These are phyloP conservation scores for Selaginella moellendorffii DNA, from an alignment of 75 land plant genomes.

Conservation along the genomic window DNA sequence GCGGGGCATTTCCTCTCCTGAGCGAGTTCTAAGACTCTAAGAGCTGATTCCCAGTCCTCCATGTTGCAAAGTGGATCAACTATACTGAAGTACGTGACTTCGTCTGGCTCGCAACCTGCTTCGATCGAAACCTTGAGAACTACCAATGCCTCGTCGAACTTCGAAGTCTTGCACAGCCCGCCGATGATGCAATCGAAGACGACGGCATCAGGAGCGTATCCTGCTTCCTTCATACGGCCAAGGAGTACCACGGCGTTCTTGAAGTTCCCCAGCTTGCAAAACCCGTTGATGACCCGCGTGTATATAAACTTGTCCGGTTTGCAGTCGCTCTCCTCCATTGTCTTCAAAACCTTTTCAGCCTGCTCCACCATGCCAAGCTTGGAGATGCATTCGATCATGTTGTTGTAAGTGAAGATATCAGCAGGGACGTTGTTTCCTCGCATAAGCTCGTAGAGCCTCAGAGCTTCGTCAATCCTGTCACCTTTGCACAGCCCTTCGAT, in stretches of 20 bases:
- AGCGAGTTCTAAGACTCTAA: neutral
- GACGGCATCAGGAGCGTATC: constrained; percentile 24
- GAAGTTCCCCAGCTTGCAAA: neutral
- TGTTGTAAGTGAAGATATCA: neutral
- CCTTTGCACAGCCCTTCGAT: neutral
- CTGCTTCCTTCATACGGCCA: constrained; percentile 20
- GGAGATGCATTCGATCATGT: neutral
- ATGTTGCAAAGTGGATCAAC: neutral
- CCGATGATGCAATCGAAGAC: constrained; percentile 25
- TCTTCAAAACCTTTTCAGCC: neutral
- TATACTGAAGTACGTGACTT: neutral
- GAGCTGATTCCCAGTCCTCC: neutral
- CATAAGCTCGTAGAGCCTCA: neutral
- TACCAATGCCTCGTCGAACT: neutral
- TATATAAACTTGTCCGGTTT: neutral
- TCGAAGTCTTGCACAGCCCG: neutral
- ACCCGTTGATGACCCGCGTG: neutral
- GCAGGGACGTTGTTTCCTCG: neutral
- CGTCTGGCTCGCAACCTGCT: neutral
- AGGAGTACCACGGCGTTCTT: neutral
- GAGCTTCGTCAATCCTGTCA: neutral
- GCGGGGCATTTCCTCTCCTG: neutral
- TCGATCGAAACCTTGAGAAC: neutral
- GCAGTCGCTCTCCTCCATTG: neutral
- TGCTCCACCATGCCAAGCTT: neutral